Base-by-base conservation (phyloP, 129 eudicot genomes). In the Flaveria sonorensis region DNA sequence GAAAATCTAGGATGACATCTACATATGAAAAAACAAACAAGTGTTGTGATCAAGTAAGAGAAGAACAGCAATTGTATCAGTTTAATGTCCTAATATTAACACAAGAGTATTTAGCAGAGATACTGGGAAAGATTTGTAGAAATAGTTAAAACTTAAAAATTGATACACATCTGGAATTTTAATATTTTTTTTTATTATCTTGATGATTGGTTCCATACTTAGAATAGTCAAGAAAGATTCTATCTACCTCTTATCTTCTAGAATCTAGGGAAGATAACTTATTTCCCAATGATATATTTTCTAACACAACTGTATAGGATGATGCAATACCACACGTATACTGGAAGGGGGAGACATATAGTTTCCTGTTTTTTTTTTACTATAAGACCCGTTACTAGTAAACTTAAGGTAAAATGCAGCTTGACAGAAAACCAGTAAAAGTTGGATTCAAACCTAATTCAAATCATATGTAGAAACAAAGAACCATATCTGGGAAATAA, bases 1-100 rank as follows among this genome's bases (percentile, higher is more conserved):
- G 81, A 76, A 84, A 83, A 92, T 92, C 90, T 92, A 92, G 78
- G 92, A 87, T 85, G 88, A 73, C 87, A 92, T 92, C 74, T 69
- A 83, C 40, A 57, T 83, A 68, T 64, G 77, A 48, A 77, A 88
- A 82, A 77, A 60, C 74, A 32, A 46, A 23, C 65, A 59, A 73
- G 45, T 71, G 70, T 30, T 16, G 68, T 53, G 10, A 36, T 23
- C n/a, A 65, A 46, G 23, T 20, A 46, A 28, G 75, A 63, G 45
- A 40, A 72, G 36, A 51, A 77, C 78, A 74, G 62, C 78, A 51
- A 66, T 24, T 3, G 28, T 1, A 45, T 47, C 77, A 81, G 26
- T 68, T 24, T 57, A 50, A 80, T 74, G 72, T 46, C 74, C 28
- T 39, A 69, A 74, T 74, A 79, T 72, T 45, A 81, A 62, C 78